These are phyloP conservation scores for Colletotrichum sp. DNA, from an alignment of 2,329 filamentous ascomycete genomes.

Conservation along the genomic window DNA sequence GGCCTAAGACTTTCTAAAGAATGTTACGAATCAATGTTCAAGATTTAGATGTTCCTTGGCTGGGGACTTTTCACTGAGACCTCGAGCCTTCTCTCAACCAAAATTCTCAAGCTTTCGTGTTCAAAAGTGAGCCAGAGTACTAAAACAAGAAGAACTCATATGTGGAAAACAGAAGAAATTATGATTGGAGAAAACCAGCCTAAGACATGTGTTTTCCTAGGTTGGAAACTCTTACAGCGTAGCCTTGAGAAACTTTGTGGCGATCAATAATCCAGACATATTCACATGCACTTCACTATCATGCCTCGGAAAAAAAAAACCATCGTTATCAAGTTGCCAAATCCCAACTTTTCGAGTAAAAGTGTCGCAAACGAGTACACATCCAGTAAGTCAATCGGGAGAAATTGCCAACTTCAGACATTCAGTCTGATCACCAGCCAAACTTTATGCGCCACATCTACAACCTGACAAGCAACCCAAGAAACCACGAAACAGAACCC, in stretches of 20 bases:
- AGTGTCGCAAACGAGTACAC: neutral
- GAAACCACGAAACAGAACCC: neutral
- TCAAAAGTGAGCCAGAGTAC: fast-evolving
- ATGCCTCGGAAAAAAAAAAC: neutral
- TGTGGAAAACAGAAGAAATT: neutral
- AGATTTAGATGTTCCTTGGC: fast-evolving
- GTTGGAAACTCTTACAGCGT: fast-evolving
- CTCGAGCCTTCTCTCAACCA: neutral
- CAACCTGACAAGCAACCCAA: neutral
- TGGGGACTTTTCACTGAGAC: fast-evolving
- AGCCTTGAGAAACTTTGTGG: fast-evolving
- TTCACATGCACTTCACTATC: fast-evolving
- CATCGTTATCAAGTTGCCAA: neutral
- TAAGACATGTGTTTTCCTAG: fast-evolving
- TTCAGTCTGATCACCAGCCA: neutral
- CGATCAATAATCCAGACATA: neutral
- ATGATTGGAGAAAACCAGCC: neutral
- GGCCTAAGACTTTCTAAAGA: too few species aligned
- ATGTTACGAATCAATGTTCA: fast-evolving
- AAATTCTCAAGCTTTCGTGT: neutral
- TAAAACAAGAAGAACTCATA: fast-evolving
- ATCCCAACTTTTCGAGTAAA: neutral
- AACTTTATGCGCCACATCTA: fast-evolving
- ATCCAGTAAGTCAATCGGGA: neutral
- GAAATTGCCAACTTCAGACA: neutral